Conservation (phyloP, 2,329 filamentous ascomycete species). For the Fusarium decemcellulare region DNA sequence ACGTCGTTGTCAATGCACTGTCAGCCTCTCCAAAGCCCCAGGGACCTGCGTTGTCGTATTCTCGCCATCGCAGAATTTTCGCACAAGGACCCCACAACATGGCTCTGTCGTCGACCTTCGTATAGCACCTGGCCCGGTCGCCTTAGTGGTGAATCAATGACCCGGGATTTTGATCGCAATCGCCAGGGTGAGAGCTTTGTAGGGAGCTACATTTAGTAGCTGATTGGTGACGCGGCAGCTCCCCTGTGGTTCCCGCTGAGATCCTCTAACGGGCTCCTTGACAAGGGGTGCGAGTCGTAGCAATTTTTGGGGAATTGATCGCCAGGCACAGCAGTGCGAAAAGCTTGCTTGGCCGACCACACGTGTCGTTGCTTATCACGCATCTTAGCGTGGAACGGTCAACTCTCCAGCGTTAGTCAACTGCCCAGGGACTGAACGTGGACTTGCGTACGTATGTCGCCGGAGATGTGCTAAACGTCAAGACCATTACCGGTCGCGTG, state of each 20-base stretch:
- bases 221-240: constrained; percentile 44
- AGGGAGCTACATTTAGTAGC: constrained; percentile 10
- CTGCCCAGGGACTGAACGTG: constrained; percentile 22
- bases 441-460: not conserved
- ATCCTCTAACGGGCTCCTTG: constrained; percentile 18
- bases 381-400: constrained; percentile 26
- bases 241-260: constrained; percentile 34
- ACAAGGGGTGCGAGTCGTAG: constrained; percentile 12
- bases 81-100: constrained; percentile 15
- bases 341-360: constrained; percentile 26
- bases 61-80: constrained; percentile 18
- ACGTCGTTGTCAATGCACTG: constrained; percentile 20
- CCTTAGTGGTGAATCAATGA: constrained; percentile 21
- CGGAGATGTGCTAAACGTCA: constrained; percentile 4
- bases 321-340: constrained; percentile 37
- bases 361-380: constrained; percentile 23
- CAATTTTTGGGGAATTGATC: constrained; percentile 34
- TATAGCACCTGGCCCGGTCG: constrained; percentile 11
- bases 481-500: constrained; percentile 27
- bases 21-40: not conserved
- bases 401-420: constrained; percentile 17
- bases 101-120: not conserved
- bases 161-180: constrained; percentile 13
- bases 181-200: constrained; percentile 33
- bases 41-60: constrained; percentile 4